Base-by-base conservation (phyloP, 164 flowering plant genomes). In the Aristolochia fimbriata region DNA sequence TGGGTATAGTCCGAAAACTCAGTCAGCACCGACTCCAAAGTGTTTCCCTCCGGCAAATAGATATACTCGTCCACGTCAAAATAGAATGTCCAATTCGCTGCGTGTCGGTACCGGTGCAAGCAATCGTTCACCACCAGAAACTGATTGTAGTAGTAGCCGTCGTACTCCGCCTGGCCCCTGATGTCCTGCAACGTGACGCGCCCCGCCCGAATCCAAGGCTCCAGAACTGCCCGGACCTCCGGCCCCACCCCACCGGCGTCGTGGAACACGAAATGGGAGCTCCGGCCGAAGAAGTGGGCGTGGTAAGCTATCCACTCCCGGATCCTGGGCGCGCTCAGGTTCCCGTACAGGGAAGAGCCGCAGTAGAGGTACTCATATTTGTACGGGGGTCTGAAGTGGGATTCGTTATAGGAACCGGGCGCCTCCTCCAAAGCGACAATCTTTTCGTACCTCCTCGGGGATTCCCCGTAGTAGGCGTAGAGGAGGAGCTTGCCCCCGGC, bases 291-390 rank as follows among this genome's bases (percentile, higher is more conserved):
- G 66, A 83, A 77, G 78, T 81, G 75, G 6, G 79, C 82, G 61
- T 85, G 91, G 68, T 82, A 85, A 3, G 91, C 91, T 74, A 85
- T 78, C 91, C 91, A 83, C 53, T 82, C 86, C 59, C 86, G 50
- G 0, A 82, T 74, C 57, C 84, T 62, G 16, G 71, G 55, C 3
- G 87, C 80, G 63, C 76, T 82, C 25, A 83, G 57, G 20, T 76
- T 69, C 8, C 88, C 91, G 61, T 81, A 85, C 50, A 83, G 58
- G 0, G 85, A 80, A 12, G 91, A 83, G 17, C 91, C 87, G 47
- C 91, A 85, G 33, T 85, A 85, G 11, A 83, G 56, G 67, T 83
- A 83, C 43, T 85, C 91, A 67, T 79, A 81, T 13, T 67, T 60
- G 61, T 68, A 77, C 15, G 85, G 85, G 0, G 85, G 81, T 12